Evolutionary conservation across 164 flowering plant species (phyloP).

Genomic region (Nymphaea colorata): DNA sequence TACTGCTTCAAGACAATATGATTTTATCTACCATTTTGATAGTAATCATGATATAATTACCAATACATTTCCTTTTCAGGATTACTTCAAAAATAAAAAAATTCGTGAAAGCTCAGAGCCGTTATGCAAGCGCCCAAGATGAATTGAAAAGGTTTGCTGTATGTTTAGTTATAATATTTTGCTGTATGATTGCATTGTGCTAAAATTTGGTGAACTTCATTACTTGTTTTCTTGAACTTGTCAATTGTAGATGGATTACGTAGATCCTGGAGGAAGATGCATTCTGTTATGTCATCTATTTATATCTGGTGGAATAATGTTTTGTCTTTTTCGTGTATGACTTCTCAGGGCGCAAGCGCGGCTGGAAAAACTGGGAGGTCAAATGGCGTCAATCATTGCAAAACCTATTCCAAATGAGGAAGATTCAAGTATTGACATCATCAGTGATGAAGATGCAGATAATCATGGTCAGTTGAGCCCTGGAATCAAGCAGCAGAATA

Average conservation of each 20-base stretch:
- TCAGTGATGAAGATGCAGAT: slow-evolving; percentile 1
- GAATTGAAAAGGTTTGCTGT: not conserved
- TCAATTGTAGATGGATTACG: too few relatives aligned
- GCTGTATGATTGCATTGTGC: not conserved
- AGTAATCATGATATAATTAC: too few relatives aligned
- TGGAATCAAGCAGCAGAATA: too few relatives aligned
- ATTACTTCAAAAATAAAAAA: not conserved
- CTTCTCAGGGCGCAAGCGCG: slow-evolving; percentile 1
- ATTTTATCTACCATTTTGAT: too few relatives aligned
- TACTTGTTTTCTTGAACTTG: too few relatives aligned
- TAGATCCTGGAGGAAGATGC: not conserved
- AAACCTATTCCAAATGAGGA: not conserved
- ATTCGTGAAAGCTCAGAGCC: not conserved
- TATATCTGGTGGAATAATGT: not conserved
- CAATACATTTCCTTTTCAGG: not conserved
- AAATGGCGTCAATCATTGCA: not conserved
- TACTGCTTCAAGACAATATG: too few relatives aligned
- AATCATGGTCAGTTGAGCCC: not conserved
- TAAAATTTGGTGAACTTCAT: not conserved
- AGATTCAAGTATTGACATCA: slow-evolving; percentile 1
- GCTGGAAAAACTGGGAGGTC: not conserved
- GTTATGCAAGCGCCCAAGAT: not conserved
- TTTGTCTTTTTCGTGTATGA: not conserved
- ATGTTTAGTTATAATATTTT: not conserved
- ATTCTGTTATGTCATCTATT: not conserved